Evolutionary conservation across 2,329 filamentous ascomycete species (phyloP).

Genomic region (Ophiosphaerella herpotricha): DNA sequence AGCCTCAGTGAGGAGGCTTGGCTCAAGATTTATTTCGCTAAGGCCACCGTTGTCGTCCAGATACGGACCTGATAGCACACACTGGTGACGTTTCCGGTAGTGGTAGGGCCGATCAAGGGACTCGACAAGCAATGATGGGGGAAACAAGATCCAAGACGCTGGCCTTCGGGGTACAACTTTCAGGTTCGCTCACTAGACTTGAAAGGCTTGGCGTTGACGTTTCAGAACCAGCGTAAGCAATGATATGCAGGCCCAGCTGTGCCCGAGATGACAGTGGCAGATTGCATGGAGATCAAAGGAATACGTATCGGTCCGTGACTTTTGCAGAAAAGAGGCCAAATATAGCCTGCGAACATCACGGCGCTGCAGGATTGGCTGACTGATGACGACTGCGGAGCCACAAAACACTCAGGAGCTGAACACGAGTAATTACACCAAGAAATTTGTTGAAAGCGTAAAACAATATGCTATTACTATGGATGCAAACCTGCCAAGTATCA

Average conservation of each 20-base stretch:
- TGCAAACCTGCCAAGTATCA: neutral
- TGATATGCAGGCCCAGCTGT: conserved; percentile 24
- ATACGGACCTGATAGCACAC: conserved; percentile 20
- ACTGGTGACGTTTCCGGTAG: conserved; percentile 28
- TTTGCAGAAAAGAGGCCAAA: neutral
- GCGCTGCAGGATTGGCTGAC: neutral
- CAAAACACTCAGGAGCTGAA: neutral
- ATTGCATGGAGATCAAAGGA: neutral
- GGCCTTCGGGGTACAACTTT: conserved; percentile 18
- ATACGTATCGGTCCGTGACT: no score
- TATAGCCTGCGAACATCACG: neutral
- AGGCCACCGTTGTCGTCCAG: conserved; percentile 39
- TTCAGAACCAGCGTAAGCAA: conserved; percentile 29
- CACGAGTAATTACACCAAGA: neutral
- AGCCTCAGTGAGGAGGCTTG: conserved; percentile 29
- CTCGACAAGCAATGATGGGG: conserved; percentile 22
- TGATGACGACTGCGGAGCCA: neutral
- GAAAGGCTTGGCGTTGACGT: conserved; percentile 26
- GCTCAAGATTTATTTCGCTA: conserved; percentile 39
- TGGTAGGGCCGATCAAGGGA: conserved; percentile 31
- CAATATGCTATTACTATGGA: neutral
- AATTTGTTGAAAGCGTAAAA: neutral
- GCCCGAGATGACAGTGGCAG: conserved; percentile 8
- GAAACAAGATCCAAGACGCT: conserved; percentile 11
- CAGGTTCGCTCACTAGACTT: conserved; percentile 7